Evolutionary conservation across 2,329 filamentous ascomycete species (phyloP), one percentile per base, ranked within the genome.

Genomic region (Ophiocordyceps robertsii): DNA sequence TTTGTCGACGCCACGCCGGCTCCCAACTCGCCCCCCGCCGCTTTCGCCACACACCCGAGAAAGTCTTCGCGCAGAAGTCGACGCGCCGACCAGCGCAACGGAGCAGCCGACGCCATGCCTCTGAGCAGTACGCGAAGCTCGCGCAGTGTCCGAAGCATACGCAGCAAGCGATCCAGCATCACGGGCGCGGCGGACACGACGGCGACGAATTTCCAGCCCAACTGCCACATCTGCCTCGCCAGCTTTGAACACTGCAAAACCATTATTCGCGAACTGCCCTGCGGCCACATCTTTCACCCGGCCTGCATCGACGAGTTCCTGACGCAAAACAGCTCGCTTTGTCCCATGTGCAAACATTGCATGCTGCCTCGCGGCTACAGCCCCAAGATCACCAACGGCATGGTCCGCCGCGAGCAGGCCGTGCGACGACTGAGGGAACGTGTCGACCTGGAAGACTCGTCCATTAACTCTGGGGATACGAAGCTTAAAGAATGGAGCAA

Each of bases 231-330:
- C 42, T 98, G 92, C 56, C 71, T 94, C 1, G 84, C 87, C 43
- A 77, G 85, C 45, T 96, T 86, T 54, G 72, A 82, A 27, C 73
- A 78, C 14, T 38, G 35, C 41, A 38, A 73, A 76, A 32, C 64
- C 0, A 74, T 79, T 17, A 88, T 96, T 43, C 82, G 88, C 43
- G 84, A 95, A 61, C 69, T 96, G 3, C 79, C 86, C 0, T 98
- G 92, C 53, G 80, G 83, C 1, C 92, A 98, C 58, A 90, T 96
- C 44, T 98, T 89, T 61, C 90, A 98, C 51, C 82, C 85, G 0
- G 82, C 84, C 49, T 98, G 92, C 55, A 89, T 96, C 49, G 89
- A 96, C 55, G 75, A 80, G 19, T 95, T 92, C 53, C 68, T 96
- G 12, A 70, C 73, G 37, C 72, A 79, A 43, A 82, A 82, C 56